Base-by-base conservation (phyloP, 2,329 filamentous ascomycete species). In the Colletotrichum neosansevieriae region DNA sequence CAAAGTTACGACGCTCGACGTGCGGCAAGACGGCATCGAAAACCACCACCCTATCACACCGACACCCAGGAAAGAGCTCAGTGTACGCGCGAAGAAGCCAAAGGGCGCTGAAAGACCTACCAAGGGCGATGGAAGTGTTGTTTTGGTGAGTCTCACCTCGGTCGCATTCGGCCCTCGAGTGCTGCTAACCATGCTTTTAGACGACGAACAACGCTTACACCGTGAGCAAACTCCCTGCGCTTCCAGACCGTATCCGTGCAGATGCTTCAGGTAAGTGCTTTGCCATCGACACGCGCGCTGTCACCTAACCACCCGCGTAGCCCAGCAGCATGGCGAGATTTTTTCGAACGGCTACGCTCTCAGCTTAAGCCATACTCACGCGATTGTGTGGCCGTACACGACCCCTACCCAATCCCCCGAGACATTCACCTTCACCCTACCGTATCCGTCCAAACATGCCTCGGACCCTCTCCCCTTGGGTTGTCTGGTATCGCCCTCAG, bases 381-480 rank as follows among this genome's bases (percentile, higher is more conserved):
- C 94, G 73, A 87, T 97, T 70, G 89, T 97, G 57, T 99, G 96
- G 96, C 91, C 93, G 15, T 98, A 98, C 80, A 89, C 89, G 32
- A 84, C 86, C n/a, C 85, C 86, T 24, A 85, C 87, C 38, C 82
- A 88, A 58, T 91, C 91, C 1, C 89, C 92, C 74, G 91, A 95
- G 77, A 91, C 94, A 24, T 92, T 94, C 73, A 89, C 88, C 10
- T 93, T 99, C 74, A 88, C 91, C 24, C 85, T 98, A 21, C 93
- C 94, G 1, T 90, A 93, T 72, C 85, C 89, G 12, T 89, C 90
- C 29, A 91, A 89, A 77, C 84, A 88, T 67, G 80, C 85, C 32
- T 86, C 85, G 70, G 92, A 95, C 66, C 88, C 91, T 19, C 83
- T 97, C 6, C 95, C 96, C 1, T 85, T 98, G 44, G 96, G 94